phyloP scores from a whole-genome alignment of 768 basidiomycete species.

The Tricholoma sp. region DNA sequence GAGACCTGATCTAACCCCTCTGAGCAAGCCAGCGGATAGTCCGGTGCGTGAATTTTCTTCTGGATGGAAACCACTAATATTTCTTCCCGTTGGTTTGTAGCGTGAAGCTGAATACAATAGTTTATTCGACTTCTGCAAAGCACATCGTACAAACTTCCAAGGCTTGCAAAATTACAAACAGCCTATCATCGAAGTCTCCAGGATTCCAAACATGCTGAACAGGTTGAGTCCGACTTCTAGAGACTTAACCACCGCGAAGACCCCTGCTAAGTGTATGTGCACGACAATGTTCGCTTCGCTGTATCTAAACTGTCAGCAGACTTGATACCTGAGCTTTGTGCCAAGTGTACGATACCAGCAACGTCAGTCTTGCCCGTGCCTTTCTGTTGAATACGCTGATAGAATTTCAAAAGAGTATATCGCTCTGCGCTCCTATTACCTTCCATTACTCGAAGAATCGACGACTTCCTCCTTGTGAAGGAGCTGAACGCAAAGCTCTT shows the following conservation, averaged over 20 bases:
- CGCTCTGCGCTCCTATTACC: constrained; percentile 69
- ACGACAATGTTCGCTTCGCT: not conserved
- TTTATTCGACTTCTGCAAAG: constrained; percentile 64
- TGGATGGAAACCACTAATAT: not conserved
- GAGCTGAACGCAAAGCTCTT: constrained; percentile 74
- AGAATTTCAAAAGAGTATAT: constrained; percentile 42
- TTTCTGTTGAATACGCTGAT: constrained; percentile 2
- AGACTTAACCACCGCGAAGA: constrained; percentile 32
- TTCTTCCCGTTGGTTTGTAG: constrained; percentile 27
- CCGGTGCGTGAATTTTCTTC: constrained; percentile 38
- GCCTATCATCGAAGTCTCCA: constrained; percentile 66
- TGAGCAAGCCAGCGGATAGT: constrained; percentile 64
- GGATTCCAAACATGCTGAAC: constrained; percentile 47
- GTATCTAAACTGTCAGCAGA: constrained; percentile 34
- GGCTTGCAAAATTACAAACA: constrained; percentile 59
- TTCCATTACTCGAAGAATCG: constrained; percentile 66
- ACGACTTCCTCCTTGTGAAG: constrained; percentile 70
- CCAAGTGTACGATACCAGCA: constrained; percentile 65
- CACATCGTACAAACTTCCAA: constrained; percentile 55
- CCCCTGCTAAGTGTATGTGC: constrained; percentile 52
- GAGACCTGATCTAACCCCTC: constrained; percentile 64
- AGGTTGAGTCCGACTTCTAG: constrained; percentile 53
- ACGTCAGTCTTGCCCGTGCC: constrained; percentile 39
- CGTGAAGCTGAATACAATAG: constrained; percentile 56
- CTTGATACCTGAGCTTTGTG: constrained; percentile 80